phyloP scores from a whole-genome alignment of 345 rosid genomes.

The Sisymbrium altissimum region DNA sequence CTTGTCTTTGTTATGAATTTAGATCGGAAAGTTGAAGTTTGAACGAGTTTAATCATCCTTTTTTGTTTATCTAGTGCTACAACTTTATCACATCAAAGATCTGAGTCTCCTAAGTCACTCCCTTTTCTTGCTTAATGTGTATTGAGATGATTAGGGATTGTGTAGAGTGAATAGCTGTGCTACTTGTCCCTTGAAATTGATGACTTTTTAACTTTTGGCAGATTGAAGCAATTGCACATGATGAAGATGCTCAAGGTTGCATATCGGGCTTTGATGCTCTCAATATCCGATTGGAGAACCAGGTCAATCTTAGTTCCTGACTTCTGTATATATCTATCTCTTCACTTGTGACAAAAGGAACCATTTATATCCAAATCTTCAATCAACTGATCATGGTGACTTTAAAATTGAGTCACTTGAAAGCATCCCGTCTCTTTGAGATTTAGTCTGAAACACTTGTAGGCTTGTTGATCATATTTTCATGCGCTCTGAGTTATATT shows the following conservation, averaged over 20 bases:
- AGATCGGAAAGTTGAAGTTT: background rate
- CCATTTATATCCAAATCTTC: background rate
- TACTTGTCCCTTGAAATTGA: background rate
- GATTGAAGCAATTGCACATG: slow-evolving; percentile 85
- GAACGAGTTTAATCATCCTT: background rate
- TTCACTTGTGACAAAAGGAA: background rate
- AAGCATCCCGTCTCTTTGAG: background rate
- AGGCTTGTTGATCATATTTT: too few species aligned
- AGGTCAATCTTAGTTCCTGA: slow-evolving; percentile 45
- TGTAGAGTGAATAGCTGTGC: background rate
- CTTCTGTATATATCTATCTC: background rate
- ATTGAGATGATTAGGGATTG: background rate
- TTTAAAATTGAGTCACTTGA: slow-evolving; percentile 4
- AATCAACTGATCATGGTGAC: background rate
- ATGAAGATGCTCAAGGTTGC: slow-evolving; percentile 62
- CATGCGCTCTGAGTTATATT: background rate
- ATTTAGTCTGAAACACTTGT: background rate
- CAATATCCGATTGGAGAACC: slow-evolving; percentile 66
- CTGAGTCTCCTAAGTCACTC: background rate
- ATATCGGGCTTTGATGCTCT: slow-evolving; percentile 68
- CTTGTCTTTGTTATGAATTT: too few species aligned
- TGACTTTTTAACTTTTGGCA: slow-evolving; percentile 15
- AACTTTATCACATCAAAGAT: background rate
- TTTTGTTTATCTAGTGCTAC: background rate
- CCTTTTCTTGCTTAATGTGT: background rate